A percentile compares a stretch with the other conserved stretches of the same genome.
Conservation (phyloP, 2,329 filamentous ascomycete species). For the Coniochaeta sp. region DNA sequence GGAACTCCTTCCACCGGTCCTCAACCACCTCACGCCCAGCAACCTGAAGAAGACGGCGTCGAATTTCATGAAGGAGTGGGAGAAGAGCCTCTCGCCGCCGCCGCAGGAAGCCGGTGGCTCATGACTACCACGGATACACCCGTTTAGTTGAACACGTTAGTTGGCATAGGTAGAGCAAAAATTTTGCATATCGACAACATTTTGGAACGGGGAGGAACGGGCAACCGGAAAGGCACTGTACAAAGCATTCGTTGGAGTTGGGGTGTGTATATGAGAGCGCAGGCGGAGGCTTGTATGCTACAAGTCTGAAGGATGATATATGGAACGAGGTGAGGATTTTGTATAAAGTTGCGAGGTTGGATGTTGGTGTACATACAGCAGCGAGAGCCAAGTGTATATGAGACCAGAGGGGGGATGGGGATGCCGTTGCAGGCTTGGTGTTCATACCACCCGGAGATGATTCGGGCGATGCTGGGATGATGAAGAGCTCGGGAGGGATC, state of each 20-base stretch:
- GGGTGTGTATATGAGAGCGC: background rate
- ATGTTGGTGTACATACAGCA: background rate
- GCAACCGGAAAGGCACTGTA: background rate
- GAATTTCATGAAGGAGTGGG: conserved; percentile 85
- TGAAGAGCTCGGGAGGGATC: background rate
- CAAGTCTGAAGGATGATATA: background rate
- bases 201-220: background rate
- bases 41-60: conserved; percentile 79
- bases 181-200: background rate
- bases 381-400: background rate
- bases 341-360: background rate
- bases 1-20: conserved; percentile 58
- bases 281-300: background rate
- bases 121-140: background rate
- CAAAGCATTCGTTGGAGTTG: background rate
- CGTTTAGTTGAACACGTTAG: background rate
- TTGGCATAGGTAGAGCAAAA: too few relatives aligned
- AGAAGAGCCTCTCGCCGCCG: conserved; percentile 62
- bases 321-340: background rate
- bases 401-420: background rate
- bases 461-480: background rate
- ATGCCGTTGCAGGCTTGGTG: background rate
- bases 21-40: conserved; percentile 65
- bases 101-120: conserved; percentile 8
- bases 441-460: background rate